A percentile compares a stretch with the other conserved stretches of the same genome.
Evolutionary conservation across 2,329 filamentous ascomycete genomes (phyloP).

Genomic region (Orbilia quercus): DNA sequence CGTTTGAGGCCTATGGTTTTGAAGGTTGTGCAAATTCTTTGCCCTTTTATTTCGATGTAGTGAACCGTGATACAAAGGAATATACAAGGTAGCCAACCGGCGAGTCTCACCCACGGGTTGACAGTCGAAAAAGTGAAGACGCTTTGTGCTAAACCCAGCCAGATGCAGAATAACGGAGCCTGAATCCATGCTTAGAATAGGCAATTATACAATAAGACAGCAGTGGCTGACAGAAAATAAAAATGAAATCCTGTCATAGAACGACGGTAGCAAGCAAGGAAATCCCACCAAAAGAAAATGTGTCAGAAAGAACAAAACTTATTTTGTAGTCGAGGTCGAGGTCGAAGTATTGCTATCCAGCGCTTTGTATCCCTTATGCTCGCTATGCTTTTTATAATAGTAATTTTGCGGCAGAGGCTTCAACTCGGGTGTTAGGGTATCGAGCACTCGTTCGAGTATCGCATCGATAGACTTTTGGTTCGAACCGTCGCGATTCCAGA

Average conservation of each 20-base stretch:
- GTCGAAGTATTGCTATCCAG: slow-evolving; percentile 25
- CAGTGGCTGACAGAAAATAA: not conserved
- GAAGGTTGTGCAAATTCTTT: not conserved
- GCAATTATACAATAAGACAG: slow-evolving; percentile 2
- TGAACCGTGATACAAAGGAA: slow-evolving; percentile 7
- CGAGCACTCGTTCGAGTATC: slow-evolving; percentile 77
- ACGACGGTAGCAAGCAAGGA: too few relatives aligned
- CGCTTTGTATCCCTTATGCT: slow-evolving; percentile 82
- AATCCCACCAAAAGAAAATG: too few relatives aligned
- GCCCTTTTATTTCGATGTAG: not conserved
- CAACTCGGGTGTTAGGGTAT: slow-evolving; percentile 78
- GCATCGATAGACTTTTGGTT: slow-evolving; percentile 82
- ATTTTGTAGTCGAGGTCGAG: not conserved
- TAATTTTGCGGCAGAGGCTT: slow-evolving; percentile 72
- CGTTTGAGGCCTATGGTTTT: not conserved
- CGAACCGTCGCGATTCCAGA: slow-evolving; percentile 91
- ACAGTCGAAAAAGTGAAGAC: not conserved
- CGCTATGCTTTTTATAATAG: slow-evolving; percentile 88
- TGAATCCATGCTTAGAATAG: not conserved
- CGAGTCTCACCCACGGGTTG: too few relatives aligned
- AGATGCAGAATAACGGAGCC: not conserved
- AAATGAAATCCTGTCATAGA: not conserved
- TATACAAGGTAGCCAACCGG: slow-evolving; percentile 31
- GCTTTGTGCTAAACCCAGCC: not conserved
- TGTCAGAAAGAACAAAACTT: not conserved